Conservation (phyloP, 768 basidiomycete species). For the Auricularia sp. region DNA sequence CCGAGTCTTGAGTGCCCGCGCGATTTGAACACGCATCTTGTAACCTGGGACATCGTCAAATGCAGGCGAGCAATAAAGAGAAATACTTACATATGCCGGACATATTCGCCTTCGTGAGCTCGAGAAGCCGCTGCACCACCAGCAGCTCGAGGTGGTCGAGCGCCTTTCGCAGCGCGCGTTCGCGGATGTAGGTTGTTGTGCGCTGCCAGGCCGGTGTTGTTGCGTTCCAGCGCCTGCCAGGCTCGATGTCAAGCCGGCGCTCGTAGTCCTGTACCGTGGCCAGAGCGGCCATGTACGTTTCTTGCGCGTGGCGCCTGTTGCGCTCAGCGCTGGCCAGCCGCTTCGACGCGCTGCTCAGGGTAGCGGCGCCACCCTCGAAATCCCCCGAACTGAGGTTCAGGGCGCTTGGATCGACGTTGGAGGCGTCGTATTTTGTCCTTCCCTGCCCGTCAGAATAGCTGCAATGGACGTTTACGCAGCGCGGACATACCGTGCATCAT, state of each 20-base stretch:
- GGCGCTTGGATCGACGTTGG: background rate
- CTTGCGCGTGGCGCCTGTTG: background rate
- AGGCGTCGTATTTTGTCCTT: background rate
- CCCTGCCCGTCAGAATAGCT: background rate
- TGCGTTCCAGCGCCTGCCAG: background rate
- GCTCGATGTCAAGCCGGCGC: background rate
- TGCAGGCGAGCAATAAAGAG: background rate
- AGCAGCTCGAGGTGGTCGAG: constrained; percentile 22
- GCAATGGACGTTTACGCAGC: background rate
- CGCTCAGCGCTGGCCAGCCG: background rate
- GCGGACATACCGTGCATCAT: constrained; percentile 4
- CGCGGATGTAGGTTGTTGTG: background rate
- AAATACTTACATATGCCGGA: constrained; percentile 15
- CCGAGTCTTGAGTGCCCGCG: constrained; percentile 20
- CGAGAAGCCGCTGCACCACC: constrained; percentile 22
- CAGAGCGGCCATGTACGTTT: background rate
- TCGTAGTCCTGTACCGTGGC: background rate
- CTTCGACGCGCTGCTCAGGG: no score
- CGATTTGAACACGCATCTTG: constrained; percentile 22
- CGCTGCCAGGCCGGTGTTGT: background rate
- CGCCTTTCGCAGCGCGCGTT: constrained; percentile 14
- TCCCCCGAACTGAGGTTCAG: no score
- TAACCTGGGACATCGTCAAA: constrained; percentile 17
- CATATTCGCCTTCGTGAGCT: constrained; percentile 20
- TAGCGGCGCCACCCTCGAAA: no score